Evolutionary conservation across 192 early-diverging fungal species (phyloP), one percentile per base, ranked within the genome.

Genomic region (Podila minutissima): DNA sequence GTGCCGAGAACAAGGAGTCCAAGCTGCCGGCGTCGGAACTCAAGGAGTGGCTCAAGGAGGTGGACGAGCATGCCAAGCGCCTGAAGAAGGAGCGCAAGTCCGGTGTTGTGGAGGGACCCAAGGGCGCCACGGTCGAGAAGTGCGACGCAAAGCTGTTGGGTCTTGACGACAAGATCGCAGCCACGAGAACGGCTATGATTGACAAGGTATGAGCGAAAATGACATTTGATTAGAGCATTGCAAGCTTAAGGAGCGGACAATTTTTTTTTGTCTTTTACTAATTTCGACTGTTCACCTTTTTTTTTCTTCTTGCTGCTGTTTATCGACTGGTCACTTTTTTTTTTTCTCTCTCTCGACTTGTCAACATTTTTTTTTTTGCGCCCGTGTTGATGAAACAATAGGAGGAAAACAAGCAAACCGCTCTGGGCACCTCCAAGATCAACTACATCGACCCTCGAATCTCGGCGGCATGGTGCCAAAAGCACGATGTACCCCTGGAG

Each of bases 361-460:
- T 32, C 13, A 29, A 17, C n/a, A n/a, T n/a, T n/a, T 59, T 49
- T 62, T 64, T 22, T 26, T 75, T 35, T 9, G 8, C 26, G 19
- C 26, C 1, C 37, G 6, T 12, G 11, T 41, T 41, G 38, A 11
- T 41, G 38, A 41, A 41, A 41, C 38, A 17, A 59, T 59, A 93
- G 94, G 97, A 99, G 74, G 96, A 98, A 68, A 97, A 95, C 87
- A 99, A 98, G 85, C 92, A 94, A 46, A 98, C 96, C 17, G 94
- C 98, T 0, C 84, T 99, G 71, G 92, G 96, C 22, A 99, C 98
- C 3, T 98, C 97, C 35, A 98, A 98, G 86, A 93, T 96, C 84
- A 99, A 99, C 86, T 99, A 99, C 86, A 96, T 98, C 66, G 98
- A 99, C 75, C 98, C 98, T 38, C 91, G 98, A 41, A 99, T 99